These are phyloP conservation scores for Globisporangium spinosum DNA, from an alignment of 352 stramenopile genomes.

Conservation along the genomic window DNA sequence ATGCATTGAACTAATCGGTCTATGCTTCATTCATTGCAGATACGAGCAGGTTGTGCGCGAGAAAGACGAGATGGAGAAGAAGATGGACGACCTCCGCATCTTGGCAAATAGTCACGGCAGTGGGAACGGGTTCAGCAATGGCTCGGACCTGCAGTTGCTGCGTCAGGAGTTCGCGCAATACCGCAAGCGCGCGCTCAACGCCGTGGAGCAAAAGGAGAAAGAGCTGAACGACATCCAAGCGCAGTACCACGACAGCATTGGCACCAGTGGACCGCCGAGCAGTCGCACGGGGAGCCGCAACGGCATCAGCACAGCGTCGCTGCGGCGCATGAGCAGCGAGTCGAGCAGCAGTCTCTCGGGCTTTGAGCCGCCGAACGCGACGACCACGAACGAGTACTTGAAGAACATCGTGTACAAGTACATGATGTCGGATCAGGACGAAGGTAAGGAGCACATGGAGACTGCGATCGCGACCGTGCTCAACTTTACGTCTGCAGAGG, in stretches of 20 bases:
- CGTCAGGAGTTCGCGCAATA: slow-evolving; percentile 81
- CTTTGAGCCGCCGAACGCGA: slow-evolving; percentile 77
- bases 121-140: slow-evolving; percentile 21
- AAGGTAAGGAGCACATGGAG: slow-evolving; percentile 87
- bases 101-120: slow-evolving; percentile 30
- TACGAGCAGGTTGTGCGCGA: slow-evolving; percentile 75
- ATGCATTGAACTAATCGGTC: not conserved
- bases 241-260: slow-evolving; percentile 45
- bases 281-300: slow-evolving; percentile 47
- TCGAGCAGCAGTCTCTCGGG: slow-evolving; percentile 78
- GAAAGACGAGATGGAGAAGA: slow-evolving; percentile 75
- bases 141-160: slow-evolving; percentile 60
- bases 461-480: slow-evolving; percentile 86
- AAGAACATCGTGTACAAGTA: slow-evolving; percentile 92
- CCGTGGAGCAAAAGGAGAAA: slow-evolving; percentile 81
- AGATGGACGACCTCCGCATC: slow-evolving; percentile 61
- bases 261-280: slow-evolving; percentile 26
- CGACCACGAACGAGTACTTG: slow-evolving; percentile 86
- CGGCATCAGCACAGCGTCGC: slow-evolving; percentile 22
- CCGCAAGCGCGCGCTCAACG: slow-evolving; percentile 69
- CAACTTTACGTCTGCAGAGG: slow-evolving; percentile 74
- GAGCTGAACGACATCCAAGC: slow-evolving; percentile 67
- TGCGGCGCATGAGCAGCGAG: slow-evolving; percentile 74
- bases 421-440: slow-evolving; percentile 83
- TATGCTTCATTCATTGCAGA: slow-evolving; percentile 18